A percentile compares a stretch with the other conserved stretches of the same genome.
These are phyloP conservation scores for Circinella umbellata DNA, from an alignment of 371 early-diverging fungal species.

Conservation along the genomic window DNA sequence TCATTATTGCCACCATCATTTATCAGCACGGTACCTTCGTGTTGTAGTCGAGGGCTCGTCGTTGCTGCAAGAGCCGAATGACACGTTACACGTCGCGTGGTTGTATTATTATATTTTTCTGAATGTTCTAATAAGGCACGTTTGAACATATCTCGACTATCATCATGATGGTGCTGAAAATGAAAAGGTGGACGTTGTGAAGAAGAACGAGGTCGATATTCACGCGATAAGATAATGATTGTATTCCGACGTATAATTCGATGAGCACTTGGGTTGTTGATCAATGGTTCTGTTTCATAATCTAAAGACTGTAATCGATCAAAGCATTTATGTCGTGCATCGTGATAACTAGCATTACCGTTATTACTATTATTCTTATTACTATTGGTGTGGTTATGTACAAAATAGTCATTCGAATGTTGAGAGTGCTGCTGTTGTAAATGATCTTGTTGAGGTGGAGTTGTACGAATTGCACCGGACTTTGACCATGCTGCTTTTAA, in stretches of 20 bases:
- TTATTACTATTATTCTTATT: neutral
- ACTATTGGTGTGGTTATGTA: conserved; percentile 25
- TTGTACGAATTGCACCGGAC: conserved; percentile 23
- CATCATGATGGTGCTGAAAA: conserved; percentile 23
- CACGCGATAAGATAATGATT: conserved; percentile 60
- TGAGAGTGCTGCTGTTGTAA: conserved; percentile 10
- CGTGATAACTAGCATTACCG: neutral
- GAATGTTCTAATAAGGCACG: conserved; percentile 40
- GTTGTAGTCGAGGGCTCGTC: conserved; percentile 40
- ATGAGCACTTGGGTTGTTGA: conserved; percentile 56
- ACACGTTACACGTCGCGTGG: conserved; percentile 4
- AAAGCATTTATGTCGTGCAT: conserved; percentile 40
- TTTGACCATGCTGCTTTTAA: conserved; percentile 48
- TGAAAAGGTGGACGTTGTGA: conserved; percentile 18
- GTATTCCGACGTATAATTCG: conserved; percentile 54
- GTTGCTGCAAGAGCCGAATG: conserved; percentile 20
- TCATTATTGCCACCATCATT: no score
- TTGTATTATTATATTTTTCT: conserved; percentile 22
- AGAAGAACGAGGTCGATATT: conserved; percentile 46
- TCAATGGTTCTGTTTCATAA: conserved; percentile 58
- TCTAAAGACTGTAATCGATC: conserved; percentile 61
- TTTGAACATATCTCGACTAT: conserved; percentile 39
- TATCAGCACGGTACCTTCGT: conserved; percentile 4
- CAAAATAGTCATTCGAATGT: conserved; percentile 33
- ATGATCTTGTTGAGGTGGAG: conserved; percentile 8